phyloP scores from a whole-genome alignment of 1,284 basidiomycete species.

The Bondarzewia mesenterica region DNA sequence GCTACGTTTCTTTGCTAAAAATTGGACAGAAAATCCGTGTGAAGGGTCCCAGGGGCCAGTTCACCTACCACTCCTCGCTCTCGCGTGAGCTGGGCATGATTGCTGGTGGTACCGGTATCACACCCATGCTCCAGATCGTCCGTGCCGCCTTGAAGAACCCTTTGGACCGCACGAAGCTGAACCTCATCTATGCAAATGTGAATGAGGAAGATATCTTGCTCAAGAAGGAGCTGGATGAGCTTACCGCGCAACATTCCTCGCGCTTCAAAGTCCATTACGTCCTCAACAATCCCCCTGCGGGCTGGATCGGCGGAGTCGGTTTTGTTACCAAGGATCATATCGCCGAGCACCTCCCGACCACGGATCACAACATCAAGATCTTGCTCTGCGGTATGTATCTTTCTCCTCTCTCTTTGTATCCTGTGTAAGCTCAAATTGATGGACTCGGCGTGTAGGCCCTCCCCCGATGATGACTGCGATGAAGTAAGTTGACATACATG shows the following conservation, averaged over 20 bases:
- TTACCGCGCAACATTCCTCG: conserved; percentile 57
- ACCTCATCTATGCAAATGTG: conserved; percentile 95
- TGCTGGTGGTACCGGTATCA: conserved; percentile 93
- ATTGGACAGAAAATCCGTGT: conserved; percentile 82
- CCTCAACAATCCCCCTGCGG: conserved; percentile 85
- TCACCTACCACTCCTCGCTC: conserved; percentile 68
- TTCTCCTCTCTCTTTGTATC: not conserved
- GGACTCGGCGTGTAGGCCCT: conserved; percentile 46
- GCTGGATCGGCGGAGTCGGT: conserved; percentile 85
- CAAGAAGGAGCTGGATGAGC: conserved; percentile 77
- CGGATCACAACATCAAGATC: conserved; percentile 66
- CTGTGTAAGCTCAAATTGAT: not conserved
- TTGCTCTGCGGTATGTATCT: conserved; percentile 71
- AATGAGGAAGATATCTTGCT: conserved; percentile 84
- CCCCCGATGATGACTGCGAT: conserved; percentile 96
- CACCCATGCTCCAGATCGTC: conserved; percentile 97
- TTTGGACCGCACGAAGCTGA: conserved; percentile 72
- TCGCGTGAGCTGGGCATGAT: conserved; percentile 88
- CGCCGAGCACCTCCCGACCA: conserved; percentile 60
- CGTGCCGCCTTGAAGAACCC: conserved; percentile 84
- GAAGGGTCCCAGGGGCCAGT: conserved; percentile 95
- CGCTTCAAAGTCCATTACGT: conserved; percentile 87
- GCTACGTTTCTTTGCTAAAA: conserved; percentile 72
- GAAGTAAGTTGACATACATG: conserved; percentile 60
- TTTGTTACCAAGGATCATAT: conserved; percentile 96